Base-by-base conservation (phyloP, 805 yeast genomes). In the Myxozyma lipomycoides region DNA sequence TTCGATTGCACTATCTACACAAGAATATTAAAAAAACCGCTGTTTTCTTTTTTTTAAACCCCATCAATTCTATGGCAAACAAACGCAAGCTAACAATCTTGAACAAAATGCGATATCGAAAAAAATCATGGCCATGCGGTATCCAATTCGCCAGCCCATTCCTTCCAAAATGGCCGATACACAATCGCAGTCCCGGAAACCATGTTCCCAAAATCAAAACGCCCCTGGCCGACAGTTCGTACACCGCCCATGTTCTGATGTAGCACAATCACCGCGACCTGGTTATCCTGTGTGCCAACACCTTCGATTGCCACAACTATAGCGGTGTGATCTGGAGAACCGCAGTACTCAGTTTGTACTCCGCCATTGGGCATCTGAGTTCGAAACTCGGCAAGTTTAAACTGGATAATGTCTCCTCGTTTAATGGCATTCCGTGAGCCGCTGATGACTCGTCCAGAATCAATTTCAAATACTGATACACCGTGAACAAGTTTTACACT, bases 381-480 rank as follows among this genome's bases (percentile, higher is more conserved):
- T 25, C 55, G 48, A 45, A 70, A 66, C 46, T 52, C 45, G 40
- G 65, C 70, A 22, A 49, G 30, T 22, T 35, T 37, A 45, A 70
- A 67, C 54, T 70, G 73, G 34, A 68, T 24, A 24, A 70, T 61
- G 43, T 70, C 73, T 10, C 73, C 73, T 4, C 71, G 59, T 24
- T 65, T 52, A 46, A 69, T 56, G 17, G 55, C 50, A n/a, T 56
- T 67, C 7, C 40, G 44, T 17, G 40, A 43, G 15, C 56, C 61
- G 23, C 45, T 23, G 30, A 47, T 41, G 38, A 22, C 26, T 7
- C 32, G 40, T 23, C 37, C 34, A 9, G 18, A 1, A 6, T 24
- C 40, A 35, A 25, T 39, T 46, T 2, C 48, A 24, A 19, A 46
- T 7, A 53, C 22, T 32, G 22, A 28, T 19, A 45, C 53, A 3